phyloP scores from a whole-genome alignment of 306 rosid genomes.

The Vachellia collinsii region DNA sequence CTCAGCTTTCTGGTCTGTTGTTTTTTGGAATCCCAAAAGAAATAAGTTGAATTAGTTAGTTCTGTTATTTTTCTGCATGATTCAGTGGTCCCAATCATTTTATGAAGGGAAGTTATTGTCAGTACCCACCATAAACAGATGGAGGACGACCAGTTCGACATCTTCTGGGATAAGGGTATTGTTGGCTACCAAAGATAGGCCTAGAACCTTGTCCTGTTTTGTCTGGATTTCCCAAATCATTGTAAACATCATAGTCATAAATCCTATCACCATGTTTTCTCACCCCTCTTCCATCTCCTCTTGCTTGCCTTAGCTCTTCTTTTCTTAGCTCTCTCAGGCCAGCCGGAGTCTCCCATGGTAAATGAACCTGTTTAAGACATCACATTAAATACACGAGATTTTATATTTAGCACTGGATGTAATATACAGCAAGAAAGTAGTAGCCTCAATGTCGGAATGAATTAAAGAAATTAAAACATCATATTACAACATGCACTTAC shows the following conservation, averaged over 20 bases:
- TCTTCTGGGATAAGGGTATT: slow-evolving; percentile 41
- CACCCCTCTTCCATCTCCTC: slow-evolving; percentile 45
- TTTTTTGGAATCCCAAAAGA: background rate
- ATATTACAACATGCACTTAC: background rate
- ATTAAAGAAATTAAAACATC: too few species aligned
- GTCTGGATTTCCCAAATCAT: slow-evolving; percentile 43
- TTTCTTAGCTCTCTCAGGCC: slow-evolving; percentile 43
- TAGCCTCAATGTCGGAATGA: too few species aligned
- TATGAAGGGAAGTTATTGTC: background rate
- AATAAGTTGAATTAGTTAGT: too few species aligned
- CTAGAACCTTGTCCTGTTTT: slow-evolving; percentile 15
- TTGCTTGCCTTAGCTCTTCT: slow-evolving; percentile 37
- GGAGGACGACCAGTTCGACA: slow-evolving; percentile 51
- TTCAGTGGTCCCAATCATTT: too few species aligned
- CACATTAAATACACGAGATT: too few species aligned
- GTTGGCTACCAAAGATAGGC: slow-evolving; percentile 32
- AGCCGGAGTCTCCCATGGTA: slow-evolving; percentile 44
- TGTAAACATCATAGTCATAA: slow-evolving; percentile 36
- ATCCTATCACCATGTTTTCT: slow-evolving; percentile 33
- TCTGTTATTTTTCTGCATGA: too few species aligned
- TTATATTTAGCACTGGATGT: too few species aligned
- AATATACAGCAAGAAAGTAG: too few species aligned
- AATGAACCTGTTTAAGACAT: slow-evolving; percentile 26
- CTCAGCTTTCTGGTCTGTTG: slow-evolving; percentile 35
- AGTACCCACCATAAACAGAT: slow-evolving; percentile 13